A percentile compares a stretch with the other conserved stretches of the same genome.
These are phyloP conservation scores for Mycosarcoma maydis DNA, from an alignment of 1,284 basidiomycete genomes.

Conservation along the genomic window DNA sequence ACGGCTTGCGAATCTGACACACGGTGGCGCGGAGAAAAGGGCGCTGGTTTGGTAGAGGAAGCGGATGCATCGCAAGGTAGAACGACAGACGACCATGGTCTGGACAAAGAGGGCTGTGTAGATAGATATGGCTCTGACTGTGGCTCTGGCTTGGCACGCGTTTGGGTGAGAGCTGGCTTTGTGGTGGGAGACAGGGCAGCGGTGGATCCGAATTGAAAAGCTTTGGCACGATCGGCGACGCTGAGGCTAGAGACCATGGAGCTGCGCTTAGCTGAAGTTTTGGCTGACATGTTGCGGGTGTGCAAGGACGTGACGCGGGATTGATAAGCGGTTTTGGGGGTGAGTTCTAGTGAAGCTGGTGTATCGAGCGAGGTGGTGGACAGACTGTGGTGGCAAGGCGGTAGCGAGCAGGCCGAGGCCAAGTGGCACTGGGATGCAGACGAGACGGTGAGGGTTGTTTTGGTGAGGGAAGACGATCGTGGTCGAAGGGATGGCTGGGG, in stretches of 20 bases:
- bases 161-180: too few relatives aligned
- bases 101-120: not conserved
- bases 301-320: constrained; percentile 8
- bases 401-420: constrained; percentile 4
- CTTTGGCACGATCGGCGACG: constrained; percentile 31
- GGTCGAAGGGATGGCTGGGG: constrained; percentile 7
- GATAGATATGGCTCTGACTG: not conserved
- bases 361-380: too few relatives aligned
- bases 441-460: not conserved
- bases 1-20: not conserved
- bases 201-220: constrained; percentile 9
- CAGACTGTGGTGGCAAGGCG: too few relatives aligned
- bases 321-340: constrained; percentile 13
- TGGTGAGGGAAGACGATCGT: constrained; percentile 14
- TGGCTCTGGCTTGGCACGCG: not conserved
- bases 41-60: not conserved
- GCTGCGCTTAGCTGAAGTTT: constrained; percentile 13
- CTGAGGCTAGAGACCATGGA: constrained; percentile 25
- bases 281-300: constrained; percentile 8
- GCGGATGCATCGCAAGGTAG: not conserved
- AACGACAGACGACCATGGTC: not conserved
- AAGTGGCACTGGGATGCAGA: not conserved
- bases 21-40: not conserved
- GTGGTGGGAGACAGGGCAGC: not conserved
- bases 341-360: constrained; percentile 1